phyloP scores from a whole-genome alignment of 2,329 filamentous ascomycete genomes.

The Penicillium sp. region DNA sequence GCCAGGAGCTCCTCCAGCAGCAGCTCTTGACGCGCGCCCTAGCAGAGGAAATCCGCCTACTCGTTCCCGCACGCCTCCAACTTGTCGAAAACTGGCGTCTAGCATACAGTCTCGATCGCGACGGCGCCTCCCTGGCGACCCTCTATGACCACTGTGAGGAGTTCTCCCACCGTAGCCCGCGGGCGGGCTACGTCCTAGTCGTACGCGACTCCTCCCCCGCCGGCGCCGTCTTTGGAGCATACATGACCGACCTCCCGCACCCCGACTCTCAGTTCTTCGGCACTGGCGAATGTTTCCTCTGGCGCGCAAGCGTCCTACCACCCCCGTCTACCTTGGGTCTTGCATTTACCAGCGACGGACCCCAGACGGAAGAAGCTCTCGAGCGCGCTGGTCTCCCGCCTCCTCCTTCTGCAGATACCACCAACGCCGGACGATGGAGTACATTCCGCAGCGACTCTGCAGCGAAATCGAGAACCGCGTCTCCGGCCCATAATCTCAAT shows the following conservation, averaged over 20 bases:
- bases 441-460: constrained; percentile 48
- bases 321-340: constrained; percentile 19
- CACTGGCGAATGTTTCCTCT: constrained; percentile 93
- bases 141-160: constrained; percentile 76
- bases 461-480: constrained; percentile 16
- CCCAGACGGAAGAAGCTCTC: constrained; percentile 41
- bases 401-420: constrained; percentile 66
- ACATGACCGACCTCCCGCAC: constrained; percentile 84
- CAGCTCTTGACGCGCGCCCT: constrained; percentile 67
- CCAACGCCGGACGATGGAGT: constrained; percentile 59
- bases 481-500: constrained; percentile 22
- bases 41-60: constrained; percentile 88
- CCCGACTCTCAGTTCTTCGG: constrained; percentile 84
- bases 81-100: constrained; percentile 84
- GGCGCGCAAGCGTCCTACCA: constrained; percentile 69
- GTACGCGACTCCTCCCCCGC: constrained; percentile 64
- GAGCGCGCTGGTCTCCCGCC: constrained; percentile 61
- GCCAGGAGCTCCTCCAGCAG: constrained; percentile 58
- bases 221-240: constrained; percentile 75
- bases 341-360: constrained; percentile 10
- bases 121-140: constrained; percentile 83
- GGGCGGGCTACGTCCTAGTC: constrained; percentile 87
- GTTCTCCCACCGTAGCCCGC: constrained; percentile 60
- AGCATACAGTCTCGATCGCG: constrained; percentile 84
- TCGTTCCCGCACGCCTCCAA: constrained; percentile 82